Percentiles rank a stretch among this genome's conserved stretches.
Conservation (phyloP, 805 yeast genomes). For the Zygoascus tannicola region DNA sequence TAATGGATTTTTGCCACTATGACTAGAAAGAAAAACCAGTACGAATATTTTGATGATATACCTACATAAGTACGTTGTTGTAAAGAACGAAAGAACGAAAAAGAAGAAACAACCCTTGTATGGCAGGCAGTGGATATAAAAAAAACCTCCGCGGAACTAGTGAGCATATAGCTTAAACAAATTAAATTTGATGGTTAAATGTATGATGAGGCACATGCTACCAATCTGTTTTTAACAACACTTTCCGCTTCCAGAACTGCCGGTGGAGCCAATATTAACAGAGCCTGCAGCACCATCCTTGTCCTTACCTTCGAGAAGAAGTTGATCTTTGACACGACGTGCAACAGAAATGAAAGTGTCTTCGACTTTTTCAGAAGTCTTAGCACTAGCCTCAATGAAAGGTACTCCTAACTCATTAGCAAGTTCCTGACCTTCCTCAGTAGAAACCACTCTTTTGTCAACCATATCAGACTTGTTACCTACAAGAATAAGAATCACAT, state of each 20-base stretch:
- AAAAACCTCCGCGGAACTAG: too few relatives aligned
- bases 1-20: too few relatives aligned
- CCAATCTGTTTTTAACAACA: too few relatives aligned
- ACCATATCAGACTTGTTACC: conserved; percentile 94
- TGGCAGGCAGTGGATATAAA: too few relatives aligned
- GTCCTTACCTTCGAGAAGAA: conserved; percentile 35
- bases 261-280: conserved; percentile 23
- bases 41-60: too few relatives aligned
- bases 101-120: too few relatives aligned
- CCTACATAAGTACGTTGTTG: too few relatives aligned
- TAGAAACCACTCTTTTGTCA: conserved; percentile 74
- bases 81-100: too few relatives aligned
- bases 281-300: conserved; percentile 21
- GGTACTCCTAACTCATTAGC: conserved; percentile 84
- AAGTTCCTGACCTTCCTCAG: conserved; percentile 82
- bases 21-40: too few relatives aligned
- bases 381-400: conserved; percentile 93
- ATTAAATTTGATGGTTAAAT: too few relatives aligned
- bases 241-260: conserved; percentile 18
- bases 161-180: too few relatives aligned
- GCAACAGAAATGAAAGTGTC: conserved; percentile 88
- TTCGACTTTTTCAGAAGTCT: conserved; percentile 85
- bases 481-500: conserved; percentile 86
- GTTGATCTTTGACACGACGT: conserved; percentile 72
- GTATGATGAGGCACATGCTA: too few relatives aligned